Evolutionary conservation across 1,139 yeast genomes (phyloP), one percentile per base, ranked within the genome.

Genomic region (Sugiyamaella grinbergsii): DNA sequence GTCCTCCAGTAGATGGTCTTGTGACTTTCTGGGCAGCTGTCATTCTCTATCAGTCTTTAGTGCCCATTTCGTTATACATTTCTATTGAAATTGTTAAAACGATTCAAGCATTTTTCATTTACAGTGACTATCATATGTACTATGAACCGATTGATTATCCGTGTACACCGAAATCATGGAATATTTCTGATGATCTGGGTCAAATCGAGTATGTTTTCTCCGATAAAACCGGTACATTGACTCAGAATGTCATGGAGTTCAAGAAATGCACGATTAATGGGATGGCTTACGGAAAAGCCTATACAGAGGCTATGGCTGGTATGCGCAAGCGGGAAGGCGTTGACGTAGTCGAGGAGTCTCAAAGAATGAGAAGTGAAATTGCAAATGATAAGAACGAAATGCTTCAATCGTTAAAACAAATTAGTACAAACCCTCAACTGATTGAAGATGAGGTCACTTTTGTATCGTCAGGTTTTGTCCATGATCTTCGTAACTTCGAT

Each of bases 201-300:
- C 98, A 93, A 70, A 86, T 93, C 61, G 98, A 93, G 68, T 93
- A 91, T 65, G 83, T 93, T 42, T 93, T 93, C 70, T 87, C 96
- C 64, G 98, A 93, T 71, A 93, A 93, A 70, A 93, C 98, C 0
- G 98, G 98, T 54, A 93, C 98, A 0, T 75, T 93, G 61, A 93
- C 98, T 1, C 98, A 91, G 68, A 93, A 93, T 66, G 87, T 91
- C 37, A 93, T 93, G 98, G 97, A 91, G 69, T 91, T 91, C 71
- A 89, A 89, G 62, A 93, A 93, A 68, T 87, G 96, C 67, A 82
- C 96, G 1, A 85, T 93, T 54, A 82, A 82, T 62, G 98, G 98
- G 38, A 79, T 82, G 50, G 80, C 88, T 8, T 93, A 93, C 63
- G 98, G 98, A 38, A 76, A 88, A 62, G 98, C 98, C 0, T 93